Percentiles rank a stretch among this genome's conserved stretches.
Conservation (phyloP, 805 yeast genomes). For the Yarrowia phangngaensis region DNA sequence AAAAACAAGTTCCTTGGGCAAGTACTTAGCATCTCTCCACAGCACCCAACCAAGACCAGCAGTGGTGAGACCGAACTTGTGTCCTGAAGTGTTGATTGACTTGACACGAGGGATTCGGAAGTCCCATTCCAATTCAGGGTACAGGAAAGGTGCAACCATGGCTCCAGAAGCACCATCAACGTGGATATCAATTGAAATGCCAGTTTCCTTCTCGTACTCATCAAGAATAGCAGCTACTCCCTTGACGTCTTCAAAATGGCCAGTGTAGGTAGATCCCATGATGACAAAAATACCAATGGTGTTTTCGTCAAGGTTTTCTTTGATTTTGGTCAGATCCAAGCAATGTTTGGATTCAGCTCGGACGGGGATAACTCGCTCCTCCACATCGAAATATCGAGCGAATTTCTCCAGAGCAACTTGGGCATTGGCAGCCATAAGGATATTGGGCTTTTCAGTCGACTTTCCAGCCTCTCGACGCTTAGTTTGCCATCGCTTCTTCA, state of each 20-base stretch:
- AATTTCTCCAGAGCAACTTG: slow-evolving; percentile 94
- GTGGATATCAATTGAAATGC: slow-evolving; percentile 72
- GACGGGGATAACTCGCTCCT: slow-evolving; percentile 70
- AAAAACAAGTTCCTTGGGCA: slow-evolving; percentile 72
- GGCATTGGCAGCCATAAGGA: slow-evolving; percentile 86
- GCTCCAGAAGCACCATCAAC: slow-evolving; percentile 95
- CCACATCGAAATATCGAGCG: slow-evolving; percentile 91
- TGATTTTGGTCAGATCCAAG: slow-evolving; percentile 58
- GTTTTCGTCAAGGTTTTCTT: slow-evolving; percentile 74
- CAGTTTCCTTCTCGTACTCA: slow-evolving; percentile 62
- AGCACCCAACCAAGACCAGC: slow-evolving; percentile 93
- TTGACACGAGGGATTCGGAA: slow-evolving; percentile 71
- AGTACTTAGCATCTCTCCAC: slow-evolving; percentile 61
- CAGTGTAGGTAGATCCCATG: slow-evolving; percentile 89
- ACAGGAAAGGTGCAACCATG: slow-evolving; percentile 77
- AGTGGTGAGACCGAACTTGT: slow-evolving; percentile 84
- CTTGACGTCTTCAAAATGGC: slow-evolving; percentile 78
- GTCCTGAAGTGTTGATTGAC: slow-evolving; percentile 87
- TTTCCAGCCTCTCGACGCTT: slow-evolving; percentile 57
- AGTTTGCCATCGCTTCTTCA: slow-evolving; percentile 86
- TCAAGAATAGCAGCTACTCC: slow-evolving; percentile 62
- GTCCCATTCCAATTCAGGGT: slow-evolving; percentile 79
- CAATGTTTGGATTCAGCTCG: slow-evolving; percentile 56
- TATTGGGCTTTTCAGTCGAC: slow-evolving; percentile 65
- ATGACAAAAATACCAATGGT: slow-evolving; percentile 89